Base-by-base conservation (phyloP, 2,329 filamentous ascomycete species). In the Stagonosporopsis tanaceti region DNA sequence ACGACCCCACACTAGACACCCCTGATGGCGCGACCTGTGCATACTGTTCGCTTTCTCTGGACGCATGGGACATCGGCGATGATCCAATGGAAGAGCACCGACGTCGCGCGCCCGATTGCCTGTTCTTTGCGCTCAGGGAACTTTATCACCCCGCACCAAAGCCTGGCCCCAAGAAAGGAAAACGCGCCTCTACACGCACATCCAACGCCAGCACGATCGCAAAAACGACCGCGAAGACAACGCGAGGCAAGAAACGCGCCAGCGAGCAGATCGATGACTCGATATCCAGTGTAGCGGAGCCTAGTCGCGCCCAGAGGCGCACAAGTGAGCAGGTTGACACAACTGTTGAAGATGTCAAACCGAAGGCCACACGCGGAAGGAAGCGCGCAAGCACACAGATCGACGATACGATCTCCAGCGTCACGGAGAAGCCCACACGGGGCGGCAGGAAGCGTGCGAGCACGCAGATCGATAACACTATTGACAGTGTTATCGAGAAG, bases 11-110 rank as follows among this genome's bases (percentile, higher is more conserved):
- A 6, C 79, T 86, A 40, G 92, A 94, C 40, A 92, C 88, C 12
- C 89, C 95, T 63, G 95, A 99, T 75, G 91, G 94, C 79, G 91
- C 92, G 9, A 95, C 90, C 11, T 99, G 95, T 74, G 85, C 91
- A 27, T 97, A 98, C 78, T 99, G 95, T 79, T 87, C 90, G 55
- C 79, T 98, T 15, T 92, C 90, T 11, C 84, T 99, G 11, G 94
- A 98, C 75, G 93, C 93, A 6, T 99, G 96, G 95, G 95, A 98
- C 72, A 89, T 90, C 1, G 88, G 89, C 57, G 95, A 99, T 75
- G 92, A 96, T 72, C 95, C 95, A 60, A 85, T 90, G 88, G 88
- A 96, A 60, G 95, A 99, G 73, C 95, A 99, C 73, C 87, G 88
- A 67, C 88, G 86, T 52, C 87, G 95, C 65, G 89, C 89, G 1